Conservation (phyloP, 1,284 basidiomycete species). For the Inonotus hispidus region DNA sequence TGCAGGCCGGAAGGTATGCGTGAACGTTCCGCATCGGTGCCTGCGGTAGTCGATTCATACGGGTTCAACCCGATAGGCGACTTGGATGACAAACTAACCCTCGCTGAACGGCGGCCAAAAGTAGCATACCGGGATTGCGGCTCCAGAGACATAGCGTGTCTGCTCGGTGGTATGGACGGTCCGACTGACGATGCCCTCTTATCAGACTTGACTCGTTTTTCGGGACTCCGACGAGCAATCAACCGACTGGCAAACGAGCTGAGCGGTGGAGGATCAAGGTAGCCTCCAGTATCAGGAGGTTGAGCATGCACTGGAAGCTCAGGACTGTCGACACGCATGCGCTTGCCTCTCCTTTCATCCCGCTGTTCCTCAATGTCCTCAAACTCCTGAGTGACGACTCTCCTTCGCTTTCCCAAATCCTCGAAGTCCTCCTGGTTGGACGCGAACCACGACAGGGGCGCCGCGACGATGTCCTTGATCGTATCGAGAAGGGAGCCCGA, state of each 20-base stretch:
- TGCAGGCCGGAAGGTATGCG: slow-evolving; percentile 56
- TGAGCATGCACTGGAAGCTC: slow-evolving; percentile 15
- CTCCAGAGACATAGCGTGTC: slow-evolving; percentile 61
- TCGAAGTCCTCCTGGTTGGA: slow-evolving; percentile 40
- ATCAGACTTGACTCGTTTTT: background rate
- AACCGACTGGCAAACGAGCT: slow-evolving; percentile 34
- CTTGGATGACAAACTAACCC: slow-evolving; percentile 18
- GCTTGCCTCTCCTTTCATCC: slow-evolving; percentile 36
- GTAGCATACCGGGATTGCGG: slow-evolving; percentile 36
- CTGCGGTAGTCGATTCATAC: slow-evolving; percentile 30
- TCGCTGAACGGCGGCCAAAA: slow-evolving; percentile 37
- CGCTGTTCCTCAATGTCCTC: slow-evolving; percentile 27
- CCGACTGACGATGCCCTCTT: slow-evolving; percentile 1
- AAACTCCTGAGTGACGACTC: slow-evolving; percentile 42
- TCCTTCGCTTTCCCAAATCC: slow-evolving; percentile 35
- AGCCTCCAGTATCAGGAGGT: slow-evolving; percentile 35
- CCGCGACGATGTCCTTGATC: slow-evolving; percentile 58
- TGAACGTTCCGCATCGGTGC: slow-evolving; percentile 31
- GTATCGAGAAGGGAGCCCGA: slow-evolving; percentile 22
- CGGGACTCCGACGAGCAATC: background rate
- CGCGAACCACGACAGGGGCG: slow-evolving; percentile 56
- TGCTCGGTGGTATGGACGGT: slow-evolving; percentile 27
- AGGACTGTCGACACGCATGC: slow-evolving; percentile 51
- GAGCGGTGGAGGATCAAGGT: slow-evolving; percentile 45
- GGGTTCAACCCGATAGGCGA: slow-evolving; percentile 31